Evolutionary conservation across 2,329 filamentous ascomycete species (phyloP).

Genomic region (Phoma sp.): DNA sequence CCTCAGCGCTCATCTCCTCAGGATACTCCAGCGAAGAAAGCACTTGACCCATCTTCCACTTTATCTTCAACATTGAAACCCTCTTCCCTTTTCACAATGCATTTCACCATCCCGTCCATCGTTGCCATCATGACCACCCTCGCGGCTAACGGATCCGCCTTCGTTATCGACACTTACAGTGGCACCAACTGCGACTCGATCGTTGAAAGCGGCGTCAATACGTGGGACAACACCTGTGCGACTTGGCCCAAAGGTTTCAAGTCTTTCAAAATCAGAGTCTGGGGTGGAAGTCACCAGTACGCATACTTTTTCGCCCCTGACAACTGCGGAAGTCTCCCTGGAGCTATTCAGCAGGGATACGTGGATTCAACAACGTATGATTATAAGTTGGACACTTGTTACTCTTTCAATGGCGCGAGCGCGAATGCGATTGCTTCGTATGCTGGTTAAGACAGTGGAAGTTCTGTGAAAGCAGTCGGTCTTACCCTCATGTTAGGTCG

Average conservation of each 20-base stretch:
- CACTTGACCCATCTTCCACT: no score
- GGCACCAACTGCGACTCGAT: not conserved
- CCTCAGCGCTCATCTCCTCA: no score
- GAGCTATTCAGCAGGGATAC: not conserved
- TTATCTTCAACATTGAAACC: no score
- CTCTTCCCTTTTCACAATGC: not conserved
- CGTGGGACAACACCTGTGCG: conserved; percentile 20
- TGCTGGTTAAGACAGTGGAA: not conserved
- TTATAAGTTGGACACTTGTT: not conserved
- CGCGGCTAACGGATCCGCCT: not conserved
- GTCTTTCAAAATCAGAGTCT: conserved; percentile 10
- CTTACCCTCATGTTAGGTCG: no score
- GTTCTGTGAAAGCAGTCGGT: no score
- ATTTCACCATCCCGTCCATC: not conserved
- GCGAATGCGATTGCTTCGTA: conserved; percentile 19
- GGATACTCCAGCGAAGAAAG: no score
- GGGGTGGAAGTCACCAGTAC: conserved; percentile 9
- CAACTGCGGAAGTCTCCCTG: conserved; percentile 14
- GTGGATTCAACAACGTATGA: conserved; percentile 1
- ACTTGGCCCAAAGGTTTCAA: conserved; percentile 16
- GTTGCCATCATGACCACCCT: not conserved
- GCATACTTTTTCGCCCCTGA: conserved; percentile 12
- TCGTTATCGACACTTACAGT: not conserved
- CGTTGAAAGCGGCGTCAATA: conserved; percentile 10
- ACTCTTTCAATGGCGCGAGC: not conserved